Base-by-base conservation (phyloP, 352 stramenopile species). In the Globisporangium iwayamae region DNA sequence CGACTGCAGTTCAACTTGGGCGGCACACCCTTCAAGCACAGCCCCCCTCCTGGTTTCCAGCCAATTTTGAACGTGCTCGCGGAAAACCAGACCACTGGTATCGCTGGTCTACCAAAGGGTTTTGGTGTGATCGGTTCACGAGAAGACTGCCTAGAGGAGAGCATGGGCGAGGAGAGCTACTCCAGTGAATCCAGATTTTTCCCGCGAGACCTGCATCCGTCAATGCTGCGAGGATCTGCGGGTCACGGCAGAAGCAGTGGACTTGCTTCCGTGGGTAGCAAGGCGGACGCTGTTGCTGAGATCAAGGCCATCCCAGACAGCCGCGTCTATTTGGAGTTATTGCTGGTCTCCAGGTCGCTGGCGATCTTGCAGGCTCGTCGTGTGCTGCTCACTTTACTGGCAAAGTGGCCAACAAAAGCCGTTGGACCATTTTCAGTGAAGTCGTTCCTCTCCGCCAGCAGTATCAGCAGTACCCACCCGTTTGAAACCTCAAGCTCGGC, bases 1-100 rank as follows among this genome's bases (percentile, higher is more conserved):
- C 77, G 80, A 6, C 69, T 98, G 36, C 78, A 92, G 60, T 90
- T 97, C 62, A 97, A 97, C 65, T 66, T 97, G 16, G 90, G 91
- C 47, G 85, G 88, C 20, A 74, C 79, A 14, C 75, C 80, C 2
- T 96, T 96, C 62, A 95, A 90, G 67, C 83, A 89, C 47, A 54
- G 69, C 16, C 86, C 83, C 8, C 88, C 85, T 9, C 79, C 85
- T 52, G 81, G 84, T n/a, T 95, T 96, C 60, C 71, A 75, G 36
- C 85, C 87, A 3, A 93, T 95, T 52, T 66, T 95, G 46, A 78
- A 91, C 47, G 83, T 90, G 10, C 59, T 94, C 4, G 77, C 63
- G 34, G 76, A 80, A 14, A 72, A 65, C 2, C 61, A 34, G 56
- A 66, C 30, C 73, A 76, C n/a, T 62, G 58, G 51, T 8, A 18